Percentiles rank a stretch among this genome's conserved stretches.
phyloP scores from a whole-genome alignment of 2,329 filamentous ascomycete species.

The Colletotrichum gloeosporioides region DNA sequence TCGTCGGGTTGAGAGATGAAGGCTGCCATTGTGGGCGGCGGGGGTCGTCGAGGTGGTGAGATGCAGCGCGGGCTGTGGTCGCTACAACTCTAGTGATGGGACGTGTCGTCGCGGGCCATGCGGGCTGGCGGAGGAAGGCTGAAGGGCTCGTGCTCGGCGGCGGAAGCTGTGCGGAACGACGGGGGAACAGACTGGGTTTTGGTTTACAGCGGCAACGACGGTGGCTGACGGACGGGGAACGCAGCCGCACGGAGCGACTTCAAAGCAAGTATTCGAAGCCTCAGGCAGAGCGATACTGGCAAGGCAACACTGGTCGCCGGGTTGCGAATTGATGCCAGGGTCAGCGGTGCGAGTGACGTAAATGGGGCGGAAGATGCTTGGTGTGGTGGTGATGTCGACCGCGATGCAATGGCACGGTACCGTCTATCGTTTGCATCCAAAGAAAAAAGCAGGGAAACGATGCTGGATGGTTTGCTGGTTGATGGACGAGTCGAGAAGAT shows the following conservation, averaged over 20 bases:
- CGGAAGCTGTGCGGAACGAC: neutral
- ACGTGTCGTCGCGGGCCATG: constrained; percentile 12
- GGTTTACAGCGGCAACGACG: neutral
- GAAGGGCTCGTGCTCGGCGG: constrained; percentile 7
- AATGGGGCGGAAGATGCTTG: neutral
- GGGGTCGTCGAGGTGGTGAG: neutral
- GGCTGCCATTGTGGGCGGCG: constrained; percentile 6
- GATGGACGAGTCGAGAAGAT: neutral
- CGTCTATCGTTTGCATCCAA: neutral
- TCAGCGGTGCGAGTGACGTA: neutral
- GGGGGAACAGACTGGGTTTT: neutral
- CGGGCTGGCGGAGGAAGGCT: neutral
- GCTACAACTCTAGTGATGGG: neutral
- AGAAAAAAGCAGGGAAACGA: neutral
- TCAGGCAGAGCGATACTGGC: neutral
- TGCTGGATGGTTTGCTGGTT: neutral
- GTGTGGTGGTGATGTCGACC: neutral
- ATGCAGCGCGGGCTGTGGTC: neutral
- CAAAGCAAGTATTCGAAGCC: neutral
- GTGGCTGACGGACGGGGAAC: neutral
- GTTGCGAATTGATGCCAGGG: neutral
- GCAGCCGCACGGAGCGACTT: neutral
- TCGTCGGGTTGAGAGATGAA: constrained; percentile 70
- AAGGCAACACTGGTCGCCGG: neutral
- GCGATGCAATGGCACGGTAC: neutral